These are phyloP conservation scores for Entophlyctis luteolus DNA, from an alignment of 192 early-diverging fungal genomes.

Conservation along the genomic window DNA sequence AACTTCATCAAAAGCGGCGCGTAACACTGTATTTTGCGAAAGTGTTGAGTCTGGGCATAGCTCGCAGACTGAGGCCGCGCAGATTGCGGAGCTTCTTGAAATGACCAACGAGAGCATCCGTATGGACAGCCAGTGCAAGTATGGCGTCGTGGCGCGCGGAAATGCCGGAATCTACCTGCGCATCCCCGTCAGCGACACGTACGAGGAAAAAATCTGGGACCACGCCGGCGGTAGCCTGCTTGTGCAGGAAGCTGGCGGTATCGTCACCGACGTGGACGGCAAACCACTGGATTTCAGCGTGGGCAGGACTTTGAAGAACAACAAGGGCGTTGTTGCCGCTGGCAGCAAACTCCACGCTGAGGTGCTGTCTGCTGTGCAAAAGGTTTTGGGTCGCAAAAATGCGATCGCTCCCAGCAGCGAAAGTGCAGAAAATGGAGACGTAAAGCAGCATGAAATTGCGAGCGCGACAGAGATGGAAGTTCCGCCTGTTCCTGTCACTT, in stretches of 20 bases:
- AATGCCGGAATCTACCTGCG: conserved; percentile 92
- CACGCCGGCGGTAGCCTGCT: conserved; percentile 89
- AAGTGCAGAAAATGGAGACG: too few relatives aligned
- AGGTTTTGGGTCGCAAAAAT: neutral
- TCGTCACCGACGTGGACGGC: conserved; percentile 77
- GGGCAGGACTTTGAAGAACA: conserved; percentile 75
- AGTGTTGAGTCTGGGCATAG: conserved; percentile 91
- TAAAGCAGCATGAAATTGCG: too few relatives aligned
- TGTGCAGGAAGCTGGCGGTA: conserved; percentile 90
- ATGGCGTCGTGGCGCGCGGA: conserved; percentile 83
- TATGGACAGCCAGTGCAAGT: conserved; percentile 99
- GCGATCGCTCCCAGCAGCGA: neutral
- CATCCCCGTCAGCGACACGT: conserved; percentile 70
- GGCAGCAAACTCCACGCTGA: conserved; percentile 64
- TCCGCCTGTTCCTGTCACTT: too few relatives aligned
- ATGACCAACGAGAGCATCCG: conserved; percentile 66
- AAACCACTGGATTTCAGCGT: conserved; percentile 84
- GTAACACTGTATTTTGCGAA: conserved; percentile 83
- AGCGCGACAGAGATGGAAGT: too few relatives aligned
- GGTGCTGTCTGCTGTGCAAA: conserved; percentile 71
- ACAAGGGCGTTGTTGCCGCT: conserved; percentile 88
- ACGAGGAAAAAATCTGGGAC: conserved; percentile 99
- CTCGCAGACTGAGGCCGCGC: conserved; percentile 72
- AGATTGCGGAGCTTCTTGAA: conserved; percentile 81
- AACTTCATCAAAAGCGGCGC: conserved; percentile 44